phyloP scores from a whole-genome alignment of 192 early-diverging fungal genomes.

The Coemansia brasiliensis region DNA sequence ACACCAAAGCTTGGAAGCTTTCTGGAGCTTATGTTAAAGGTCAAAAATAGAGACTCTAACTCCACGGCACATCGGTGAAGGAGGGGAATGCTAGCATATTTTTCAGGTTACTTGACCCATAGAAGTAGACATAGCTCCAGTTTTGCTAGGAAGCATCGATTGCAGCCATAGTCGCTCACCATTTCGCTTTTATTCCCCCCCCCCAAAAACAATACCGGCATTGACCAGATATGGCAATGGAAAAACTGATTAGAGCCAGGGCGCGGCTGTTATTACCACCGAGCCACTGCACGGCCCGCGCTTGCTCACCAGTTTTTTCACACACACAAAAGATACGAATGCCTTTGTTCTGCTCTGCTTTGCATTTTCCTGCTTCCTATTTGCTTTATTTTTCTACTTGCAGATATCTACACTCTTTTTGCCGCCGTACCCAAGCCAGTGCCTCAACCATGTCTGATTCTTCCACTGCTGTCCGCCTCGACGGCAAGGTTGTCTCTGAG shows the following conservation, averaged over 20 bases:
- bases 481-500: slow-evolving; percentile 36
- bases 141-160: too few species aligned
- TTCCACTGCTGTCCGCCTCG: slow-evolving; percentile 18
- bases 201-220: background rate
- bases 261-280: slow-evolving; percentile 7
- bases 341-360: slow-evolving; percentile 2
- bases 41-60: too few species aligned
- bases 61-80: too few species aligned
- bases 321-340: background rate
- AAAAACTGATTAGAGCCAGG: slow-evolving; percentile 9
- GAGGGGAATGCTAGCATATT: too few species aligned
- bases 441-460: slow-evolving; percentile 16
- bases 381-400: slow-evolving; percentile 2
- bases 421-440: background rate
- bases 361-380: slow-evolving; percentile 3
- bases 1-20: too few species aligned
- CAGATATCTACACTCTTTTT: slow-evolving; percentile 6
- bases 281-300: background rate
- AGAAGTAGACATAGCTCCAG: too few species aligned
- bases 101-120: too few species aligned
- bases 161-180: too few species aligned
- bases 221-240: slow-evolving; percentile 9
- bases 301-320: slow-evolving; percentile 5
- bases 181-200: too few species aligned
- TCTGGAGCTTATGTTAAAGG: too few species aligned